Evolutionary conservation across 164 flowering plant genomes (phyloP), one percentile per base, ranked within the genome.

Genomic region (Pachysandra terminalis): DNA sequence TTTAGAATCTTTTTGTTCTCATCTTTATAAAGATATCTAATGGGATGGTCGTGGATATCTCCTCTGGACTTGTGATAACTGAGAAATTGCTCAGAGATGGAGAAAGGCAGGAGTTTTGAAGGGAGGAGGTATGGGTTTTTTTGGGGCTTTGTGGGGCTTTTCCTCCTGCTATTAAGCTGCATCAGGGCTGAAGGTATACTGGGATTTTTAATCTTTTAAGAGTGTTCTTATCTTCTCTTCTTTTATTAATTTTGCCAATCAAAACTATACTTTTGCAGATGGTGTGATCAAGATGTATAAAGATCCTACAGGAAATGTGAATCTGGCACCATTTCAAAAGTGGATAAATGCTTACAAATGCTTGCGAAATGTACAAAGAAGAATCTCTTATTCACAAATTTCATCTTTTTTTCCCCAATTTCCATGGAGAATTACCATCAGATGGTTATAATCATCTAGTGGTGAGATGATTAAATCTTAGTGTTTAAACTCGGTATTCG

Each of bases 311-410:
- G 21, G 41, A 13, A 37, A 69, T 65, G 65, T 68, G 9, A 74
- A 74, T 65, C 40, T 68, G 24, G 27, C 49, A 61, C 77, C 77
- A 8, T 68, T 59, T 74, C 9, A 54, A 21, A 56, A 69, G 52
- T 74, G 65, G 72, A 5, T 1, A 52, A 74, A 61, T 24, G 73
- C 62, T 54, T 65, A 64, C 23, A 32, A 68, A 27, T 74, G 69
- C 66, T 12, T 69, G 16, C 37, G 37, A 54, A 54, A 54, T 13
- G 69, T 74, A 69, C n/a, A n/a, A n/a, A n/a, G n/a, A n/a, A n/a
- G n/a, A n/a, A n/a, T n/a, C n/a, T n/a, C n/a, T n/a, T n/a, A n/a
- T n/a, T n/a, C n/a, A n/a, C n/a, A n/a, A n/a, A n/a, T n/a, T n/a
- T n/a, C n/a, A n/a, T n/a, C n/a, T n/a, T n/a, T n/a, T n/a, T n/a